These are phyloP conservation scores for Musa itinerans DNA, from an alignment of 176 grass and related monocot species.

Conservation along the genomic window DNA sequence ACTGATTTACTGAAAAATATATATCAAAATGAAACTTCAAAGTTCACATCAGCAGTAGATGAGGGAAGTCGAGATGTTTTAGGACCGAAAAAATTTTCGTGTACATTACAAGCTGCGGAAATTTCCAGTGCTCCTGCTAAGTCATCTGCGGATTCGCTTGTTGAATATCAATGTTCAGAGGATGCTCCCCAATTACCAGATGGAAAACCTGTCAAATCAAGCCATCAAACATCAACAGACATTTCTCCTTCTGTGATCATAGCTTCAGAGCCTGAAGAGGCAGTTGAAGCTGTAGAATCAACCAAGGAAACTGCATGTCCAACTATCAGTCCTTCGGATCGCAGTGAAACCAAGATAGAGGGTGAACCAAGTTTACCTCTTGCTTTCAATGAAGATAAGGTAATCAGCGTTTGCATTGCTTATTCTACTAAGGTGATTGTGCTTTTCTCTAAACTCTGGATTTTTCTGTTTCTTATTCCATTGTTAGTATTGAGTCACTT, in stretches of 20 bases:
- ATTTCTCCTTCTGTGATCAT: not conserved
- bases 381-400: constrained; percentile 34
- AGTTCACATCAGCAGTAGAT: constrained; percentile 19
- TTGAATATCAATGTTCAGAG: constrained; percentile 1
- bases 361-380: not conserved
- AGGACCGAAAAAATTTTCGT: constrained; percentile 29
- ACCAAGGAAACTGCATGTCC: constrained; percentile 20
- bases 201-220: not conserved
- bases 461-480: no score
- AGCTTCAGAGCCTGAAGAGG: constrained; percentile 34
- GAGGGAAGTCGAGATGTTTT: constrained; percentile 19
- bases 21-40: constrained; percentile 41
- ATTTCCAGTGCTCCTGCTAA: constrained; percentile 5
- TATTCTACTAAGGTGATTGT: constrained; percentile 10
- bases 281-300: constrained; percentile 19
- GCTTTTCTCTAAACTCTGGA: not conserved
- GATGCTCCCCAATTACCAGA: not conserved
- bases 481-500: no score
- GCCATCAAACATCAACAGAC: not conserved
- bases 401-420: constrained; percentile 22
- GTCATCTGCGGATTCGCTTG: not conserved
- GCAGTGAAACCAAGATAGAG: not conserved
- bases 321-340: not conserved
- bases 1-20: constrained; percentile 35
- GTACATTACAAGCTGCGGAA: constrained; percentile 3